Conservation (phyloP, 2,329 filamentous ascomycete species). For the Cryphonectria radicalis region DNA sequence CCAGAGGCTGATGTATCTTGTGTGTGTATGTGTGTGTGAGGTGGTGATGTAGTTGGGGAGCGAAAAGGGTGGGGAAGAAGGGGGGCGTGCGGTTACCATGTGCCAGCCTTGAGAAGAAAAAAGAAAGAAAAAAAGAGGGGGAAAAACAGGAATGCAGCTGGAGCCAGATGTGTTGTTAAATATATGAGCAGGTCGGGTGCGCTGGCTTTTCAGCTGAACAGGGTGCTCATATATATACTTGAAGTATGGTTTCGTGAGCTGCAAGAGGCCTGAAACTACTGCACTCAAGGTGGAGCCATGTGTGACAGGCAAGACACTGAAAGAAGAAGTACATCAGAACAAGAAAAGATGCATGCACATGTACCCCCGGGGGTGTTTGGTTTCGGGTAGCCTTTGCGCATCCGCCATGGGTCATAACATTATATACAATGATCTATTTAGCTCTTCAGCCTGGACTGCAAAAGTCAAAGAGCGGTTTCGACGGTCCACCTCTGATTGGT, state of each 20-base stretch:
- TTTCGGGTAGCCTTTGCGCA: too few relatives aligned
- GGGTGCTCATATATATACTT: background rate
- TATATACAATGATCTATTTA: too few relatives aligned
- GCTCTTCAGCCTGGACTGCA: too few relatives aligned
- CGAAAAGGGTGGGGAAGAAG: background rate
- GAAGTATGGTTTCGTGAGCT: background rate
- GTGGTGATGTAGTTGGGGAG: background rate
- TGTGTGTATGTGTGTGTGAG: too few relatives aligned
- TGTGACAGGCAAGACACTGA: background rate
- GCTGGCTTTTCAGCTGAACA: background rate
- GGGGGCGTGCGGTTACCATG: background rate
- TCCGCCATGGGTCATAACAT: too few relatives aligned
- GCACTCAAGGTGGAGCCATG: background rate
- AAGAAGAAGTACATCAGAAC: background rate
- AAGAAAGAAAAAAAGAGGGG: background rate
- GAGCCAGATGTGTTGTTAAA: background rate
- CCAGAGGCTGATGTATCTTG: too few relatives aligned
- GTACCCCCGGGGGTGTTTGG: too few relatives aligned
- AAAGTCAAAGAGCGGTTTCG: too few relatives aligned
- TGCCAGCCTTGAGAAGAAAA: background rate
- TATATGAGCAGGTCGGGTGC: background rate
- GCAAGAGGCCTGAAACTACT: constrained; percentile 1
- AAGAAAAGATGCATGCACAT: background rate
- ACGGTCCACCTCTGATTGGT: too few relatives aligned
- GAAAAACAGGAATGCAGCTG: background rate